Evolutionary conservation across 2,329 filamentous ascomycete genomes (phyloP).

Genomic region (Teratosphaeria destructans): DNA sequence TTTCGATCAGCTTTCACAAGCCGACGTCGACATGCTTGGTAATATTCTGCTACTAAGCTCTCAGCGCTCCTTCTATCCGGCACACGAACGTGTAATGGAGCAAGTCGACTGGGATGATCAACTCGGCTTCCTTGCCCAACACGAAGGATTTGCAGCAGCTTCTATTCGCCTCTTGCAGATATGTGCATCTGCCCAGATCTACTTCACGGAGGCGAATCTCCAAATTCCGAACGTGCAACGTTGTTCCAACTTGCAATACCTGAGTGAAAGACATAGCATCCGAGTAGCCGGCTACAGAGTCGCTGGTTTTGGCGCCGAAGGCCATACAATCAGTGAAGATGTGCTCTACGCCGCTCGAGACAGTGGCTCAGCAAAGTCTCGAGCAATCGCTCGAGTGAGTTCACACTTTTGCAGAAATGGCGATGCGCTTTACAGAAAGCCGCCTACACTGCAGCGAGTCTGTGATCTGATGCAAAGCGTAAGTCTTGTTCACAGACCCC

Average conservation of each 20-base stretch:
- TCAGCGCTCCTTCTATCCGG: constrained; percentile 34
- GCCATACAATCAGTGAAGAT: constrained; percentile 16
- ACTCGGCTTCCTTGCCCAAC: constrained; percentile 32
- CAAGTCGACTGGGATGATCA: constrained; percentile 31
- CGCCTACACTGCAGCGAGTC: not conserved
- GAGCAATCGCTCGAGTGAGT: constrained; percentile 4
- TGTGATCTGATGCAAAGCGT: not conserved
- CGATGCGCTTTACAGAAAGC: not conserved
- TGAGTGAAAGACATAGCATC: constrained; percentile 22
- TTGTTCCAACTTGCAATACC: constrained; percentile 1
- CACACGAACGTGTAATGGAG: constrained; percentile 33
- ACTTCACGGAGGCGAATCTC: constrained; percentile 6
- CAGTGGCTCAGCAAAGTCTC: not conserved
- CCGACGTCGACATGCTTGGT: constrained; percentile 13
- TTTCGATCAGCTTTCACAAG: constrained; percentile 13
- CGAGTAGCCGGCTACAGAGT: constrained; percentile 22
- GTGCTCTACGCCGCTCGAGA: constrained; percentile 13
- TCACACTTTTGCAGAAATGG: not conserved
- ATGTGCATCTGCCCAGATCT: constrained; percentile 4
- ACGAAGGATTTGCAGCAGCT: constrained; percentile 23
- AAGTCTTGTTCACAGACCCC: not conserved
- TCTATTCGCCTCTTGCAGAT: constrained; percentile 21
- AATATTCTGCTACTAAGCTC: constrained; percentile 24
- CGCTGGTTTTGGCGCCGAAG: constrained; percentile 25
- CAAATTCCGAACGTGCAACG: not conserved